Evolutionary conservation across 164 flowering plant genomes (phyloP).

Genomic region (Annona squamosa): DNA sequence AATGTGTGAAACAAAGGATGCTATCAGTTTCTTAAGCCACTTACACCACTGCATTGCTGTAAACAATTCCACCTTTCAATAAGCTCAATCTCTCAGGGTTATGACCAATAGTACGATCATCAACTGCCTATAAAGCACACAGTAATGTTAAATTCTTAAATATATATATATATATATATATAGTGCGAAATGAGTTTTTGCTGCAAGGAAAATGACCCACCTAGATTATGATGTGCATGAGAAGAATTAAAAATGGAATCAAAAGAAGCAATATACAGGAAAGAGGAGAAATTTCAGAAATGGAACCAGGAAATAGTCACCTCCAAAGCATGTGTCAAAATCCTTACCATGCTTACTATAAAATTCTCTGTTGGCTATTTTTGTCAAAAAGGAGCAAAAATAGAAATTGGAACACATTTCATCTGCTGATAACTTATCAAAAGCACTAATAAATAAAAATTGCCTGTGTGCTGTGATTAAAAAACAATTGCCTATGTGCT

Average conservation of each 20-base stretch:
- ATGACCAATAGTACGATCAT: conserved; percentile 69
- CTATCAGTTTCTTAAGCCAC: conserved; percentile 15
- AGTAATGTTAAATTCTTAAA: not conserved
- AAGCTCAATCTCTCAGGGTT: conserved; percentile 66
- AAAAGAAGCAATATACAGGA: not conserved
- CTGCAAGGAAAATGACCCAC: not conserved
- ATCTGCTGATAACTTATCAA: not conserved
- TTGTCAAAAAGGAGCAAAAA: no score
- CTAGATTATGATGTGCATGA: not conserved
- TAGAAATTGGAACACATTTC: not conserved
- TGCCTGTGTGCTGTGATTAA: not conserved
- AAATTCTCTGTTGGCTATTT: not conserved
- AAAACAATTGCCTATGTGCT: not conserved
- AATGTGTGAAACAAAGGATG: not conserved
- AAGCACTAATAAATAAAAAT: not conserved
- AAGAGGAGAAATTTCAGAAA: not conserved
- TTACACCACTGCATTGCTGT: conserved; percentile 63
- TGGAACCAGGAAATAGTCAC: no score
- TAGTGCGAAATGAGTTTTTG: no score
- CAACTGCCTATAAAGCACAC: conserved; percentile 40
- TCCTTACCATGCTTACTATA: no score
- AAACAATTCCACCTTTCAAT: conserved; percentile 60
- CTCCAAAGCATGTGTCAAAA: not conserved
- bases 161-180: no score
- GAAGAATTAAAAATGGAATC: not conserved